Evolutionary conservation across 139 green algal genomes (phyloP), one percentile per base, ranked within the genome.

Genomic region (Micractinium conductrix): DNA sequence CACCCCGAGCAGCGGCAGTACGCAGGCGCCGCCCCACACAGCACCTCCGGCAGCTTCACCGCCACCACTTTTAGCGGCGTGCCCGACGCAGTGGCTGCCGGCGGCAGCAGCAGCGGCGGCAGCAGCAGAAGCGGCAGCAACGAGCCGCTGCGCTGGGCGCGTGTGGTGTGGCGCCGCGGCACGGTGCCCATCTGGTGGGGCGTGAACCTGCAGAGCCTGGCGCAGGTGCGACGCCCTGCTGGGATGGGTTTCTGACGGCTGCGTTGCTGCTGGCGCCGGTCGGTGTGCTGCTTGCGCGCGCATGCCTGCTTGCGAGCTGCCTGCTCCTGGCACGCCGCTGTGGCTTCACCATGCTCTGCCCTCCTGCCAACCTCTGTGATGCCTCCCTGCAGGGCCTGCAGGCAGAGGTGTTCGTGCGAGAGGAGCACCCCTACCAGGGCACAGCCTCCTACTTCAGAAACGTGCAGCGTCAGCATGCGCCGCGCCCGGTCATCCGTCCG

Each of bases 141-240:
- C 70, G 69, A 67, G 33, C 65, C 75, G 8, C 60, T 94, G 63
- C 65, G 55, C 24, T 97, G 94, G 94, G 92, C 87, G 79, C 92
- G 92, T 14, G 95, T 95, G 80, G 90, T 92, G 6, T 98, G 95
- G 95, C 91, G 95, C 50, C 87, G 95, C 1, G 95, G 95, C 55
- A 98, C 93, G n/a, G 95, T 98, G 67, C 95, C 91, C 45, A 92
- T 93, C 74, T 94, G 91, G 90, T 94, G 90, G 90, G 86, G 86
- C 8, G 90, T 93, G 26, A 78, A 93, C 76, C 81, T 96, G 74
- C 89, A 92, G 80, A 81, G 81, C 58, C 78, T 93, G 72, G 76
- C 76, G 26, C 76, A 78, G 70, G 70, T 78, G 70, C n/a, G 70
- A 28, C 58, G 16, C 22, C 30, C 26, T 35, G 28, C 28, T 6